These are phyloP conservation scores for Dissophora ornata DNA, from an alignment of 192 early-diverging fungal species.

Conservation along the genomic window DNA sequence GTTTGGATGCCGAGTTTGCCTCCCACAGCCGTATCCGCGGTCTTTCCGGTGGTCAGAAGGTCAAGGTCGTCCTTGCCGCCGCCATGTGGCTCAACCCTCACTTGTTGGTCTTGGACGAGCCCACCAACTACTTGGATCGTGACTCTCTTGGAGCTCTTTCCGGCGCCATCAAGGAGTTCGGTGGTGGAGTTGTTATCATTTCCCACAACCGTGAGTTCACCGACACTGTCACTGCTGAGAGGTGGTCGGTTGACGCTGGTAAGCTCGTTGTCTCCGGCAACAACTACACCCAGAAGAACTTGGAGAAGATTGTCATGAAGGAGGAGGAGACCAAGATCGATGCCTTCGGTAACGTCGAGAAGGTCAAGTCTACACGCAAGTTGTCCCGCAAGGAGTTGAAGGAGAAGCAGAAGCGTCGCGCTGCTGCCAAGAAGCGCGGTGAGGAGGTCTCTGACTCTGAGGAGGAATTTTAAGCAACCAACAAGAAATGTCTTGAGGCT, in stretches of 20 bases:
- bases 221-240: conserved; percentile 75
- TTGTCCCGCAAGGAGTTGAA: conserved; percentile 63
- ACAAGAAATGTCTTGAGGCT: not conserved
- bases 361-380: conserved; percentile 74
- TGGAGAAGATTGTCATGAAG: conserved; percentile 58
- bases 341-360: conserved; percentile 81
- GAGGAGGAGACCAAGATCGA: conserved; percentile 66
- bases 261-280: conserved; percentile 59
- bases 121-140: conserved; percentile 80
- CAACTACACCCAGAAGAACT: conserved; percentile 64
- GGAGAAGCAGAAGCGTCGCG: conserved; percentile 69
- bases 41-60: conserved; percentile 86
- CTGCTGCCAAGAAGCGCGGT: conserved; percentile 67
- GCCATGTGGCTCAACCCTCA: conserved; percentile 93
- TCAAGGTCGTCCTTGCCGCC: conserved; percentile 87
- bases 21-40: conserved; percentile 77
- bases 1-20: conserved; percentile 81
- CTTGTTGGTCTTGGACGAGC: conserved; percentile 92
- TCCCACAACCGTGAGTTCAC: conserved; percentile 89
- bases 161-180: conserved; percentile 78
- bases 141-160: conserved; percentile 75
- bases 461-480: conserved; percentile 54
- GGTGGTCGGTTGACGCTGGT: conserved; percentile 81
- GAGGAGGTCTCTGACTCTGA: conserved; percentile 63
- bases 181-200: conserved; percentile 86